These are phyloP conservation scores for Boletus bicolor DNA, from an alignment of 768 basidiomycete species.

Conservation along the genomic window DNA sequence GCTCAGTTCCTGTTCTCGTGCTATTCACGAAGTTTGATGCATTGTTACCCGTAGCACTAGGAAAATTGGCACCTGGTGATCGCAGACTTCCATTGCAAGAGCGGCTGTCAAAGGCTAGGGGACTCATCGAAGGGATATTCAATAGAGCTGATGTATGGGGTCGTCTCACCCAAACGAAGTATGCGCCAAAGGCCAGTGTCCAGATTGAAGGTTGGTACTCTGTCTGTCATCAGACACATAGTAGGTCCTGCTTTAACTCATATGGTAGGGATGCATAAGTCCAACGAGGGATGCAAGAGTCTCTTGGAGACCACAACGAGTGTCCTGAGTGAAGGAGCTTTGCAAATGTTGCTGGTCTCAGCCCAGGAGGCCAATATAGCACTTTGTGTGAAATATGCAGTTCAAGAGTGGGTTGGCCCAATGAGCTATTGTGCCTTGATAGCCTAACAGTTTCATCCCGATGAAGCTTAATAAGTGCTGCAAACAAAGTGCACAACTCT, in stretches of 20 bases:
- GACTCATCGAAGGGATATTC: not conserved
- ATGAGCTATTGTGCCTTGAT: not conserved
- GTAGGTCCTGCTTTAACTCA: not conserved
- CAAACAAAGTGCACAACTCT: not conserved
- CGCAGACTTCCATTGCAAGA: not conserved
- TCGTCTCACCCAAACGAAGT: not conserved
- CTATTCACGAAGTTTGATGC: slow-evolving; percentile 12
- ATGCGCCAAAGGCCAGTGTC: not conserved
- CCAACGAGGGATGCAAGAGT: not conserved
- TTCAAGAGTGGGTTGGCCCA: not conserved
- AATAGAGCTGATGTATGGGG: not conserved
- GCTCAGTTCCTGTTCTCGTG: slow-evolving; percentile 2
- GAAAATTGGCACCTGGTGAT: not conserved
- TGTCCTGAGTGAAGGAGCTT: not conserved
- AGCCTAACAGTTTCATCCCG: not conserved
- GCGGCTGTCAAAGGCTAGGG: not conserved
- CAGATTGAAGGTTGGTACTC: not conserved
- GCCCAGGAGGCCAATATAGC: slow-evolving; percentile 3
- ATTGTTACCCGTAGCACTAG: not conserved
- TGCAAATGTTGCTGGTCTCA: slow-evolving; percentile 5
- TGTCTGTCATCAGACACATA: too few relatives aligned
- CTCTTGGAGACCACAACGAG: not conserved
- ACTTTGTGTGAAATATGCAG: slow-evolving; percentile 7
- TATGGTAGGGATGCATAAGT: not conserved
- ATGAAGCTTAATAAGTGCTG: not conserved